A percentile compares a stretch with the other conserved stretches of the same genome.
Evolutionary conservation across 129 eudicot species (phyloP).

Genomic region (Daucus carota): DNA sequence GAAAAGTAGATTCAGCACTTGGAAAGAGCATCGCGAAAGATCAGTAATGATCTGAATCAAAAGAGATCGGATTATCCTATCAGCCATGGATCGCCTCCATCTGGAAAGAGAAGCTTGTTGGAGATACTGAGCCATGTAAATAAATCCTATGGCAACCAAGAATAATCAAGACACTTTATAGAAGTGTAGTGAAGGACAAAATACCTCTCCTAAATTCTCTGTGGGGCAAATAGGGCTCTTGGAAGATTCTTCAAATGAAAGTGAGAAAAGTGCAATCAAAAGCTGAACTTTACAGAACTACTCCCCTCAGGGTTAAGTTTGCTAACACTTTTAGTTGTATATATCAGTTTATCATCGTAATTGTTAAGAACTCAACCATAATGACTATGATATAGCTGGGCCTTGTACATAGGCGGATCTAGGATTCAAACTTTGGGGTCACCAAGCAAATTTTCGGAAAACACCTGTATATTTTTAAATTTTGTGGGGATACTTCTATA

Average conservation of each 20-base stretch:
- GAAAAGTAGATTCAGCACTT: slow-evolving; percentile 4
- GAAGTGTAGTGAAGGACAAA: slow-evolving; percentile 6
- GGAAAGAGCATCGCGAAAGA: background rate
- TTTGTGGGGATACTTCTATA: no score
- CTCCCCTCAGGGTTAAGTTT: no score
- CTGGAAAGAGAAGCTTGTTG: background rate
- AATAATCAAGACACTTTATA: slow-evolving; percentile 1
- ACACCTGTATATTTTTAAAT: no score
- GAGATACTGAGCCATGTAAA: background rate
- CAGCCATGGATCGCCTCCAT: background rate
- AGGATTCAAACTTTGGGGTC: no score
- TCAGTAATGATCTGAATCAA: background rate
- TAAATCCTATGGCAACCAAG: slow-evolving; percentile 12
- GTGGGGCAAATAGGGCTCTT: slow-evolving; percentile 10
- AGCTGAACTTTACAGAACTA: no score
- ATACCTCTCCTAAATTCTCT: background rate
- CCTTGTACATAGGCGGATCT: no score
- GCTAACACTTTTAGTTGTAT: background rate
- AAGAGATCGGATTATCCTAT: background rate
- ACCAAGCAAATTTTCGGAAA: no score
- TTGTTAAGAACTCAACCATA: no score
- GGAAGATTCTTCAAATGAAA: background rate
- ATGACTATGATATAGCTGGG: no score
- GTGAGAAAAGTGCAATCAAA: background rate
- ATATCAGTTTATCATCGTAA: no score